Percentiles rank a stretch among this genome's conserved stretches.
Evolutionary conservation across 495 filamentous ascomycete genomes (phyloP).

Genomic region (Xylaria bambusicola): DNA sequence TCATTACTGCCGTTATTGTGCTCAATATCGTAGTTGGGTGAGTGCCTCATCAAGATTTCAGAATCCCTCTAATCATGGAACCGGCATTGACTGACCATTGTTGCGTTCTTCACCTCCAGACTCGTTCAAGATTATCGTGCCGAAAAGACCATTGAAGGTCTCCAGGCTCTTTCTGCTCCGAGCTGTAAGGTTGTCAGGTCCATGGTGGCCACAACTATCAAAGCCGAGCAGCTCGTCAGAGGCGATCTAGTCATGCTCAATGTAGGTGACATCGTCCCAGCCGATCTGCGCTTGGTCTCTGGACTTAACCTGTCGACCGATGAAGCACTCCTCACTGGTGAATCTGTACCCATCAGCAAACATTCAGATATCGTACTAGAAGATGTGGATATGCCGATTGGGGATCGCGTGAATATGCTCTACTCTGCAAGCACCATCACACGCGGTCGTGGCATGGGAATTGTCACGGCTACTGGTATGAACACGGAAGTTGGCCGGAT

Average conservation of each 20-base stretch:
- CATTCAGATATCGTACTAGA: constrained; percentile 38
- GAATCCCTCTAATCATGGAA: not conserved
- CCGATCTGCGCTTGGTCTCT: constrained; percentile 66
- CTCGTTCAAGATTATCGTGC: constrained; percentile 75
- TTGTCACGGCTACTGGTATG: constrained; percentile 74
- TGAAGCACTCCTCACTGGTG: constrained; percentile 75
- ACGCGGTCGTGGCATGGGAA: constrained; percentile 66
- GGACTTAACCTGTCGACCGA: constrained; percentile 73
- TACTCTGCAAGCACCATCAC: constrained; percentile 74
- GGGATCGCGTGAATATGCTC: constrained; percentile 70
- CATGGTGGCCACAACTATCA: constrained; percentile 55
- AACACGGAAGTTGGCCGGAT: constrained; percentile 72
- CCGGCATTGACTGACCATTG: not conserved
- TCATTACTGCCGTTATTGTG: constrained; percentile 71
- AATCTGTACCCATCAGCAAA: constrained; percentile 72
- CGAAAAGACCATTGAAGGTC: constrained; percentile 71
- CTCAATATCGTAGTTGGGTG: constrained; percentile 71
- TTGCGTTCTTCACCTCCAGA: constrained; percentile 24
- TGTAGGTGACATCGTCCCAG: constrained; percentile 71
- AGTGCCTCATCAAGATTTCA: constrained; percentile 15
- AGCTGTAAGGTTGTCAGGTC: constrained; percentile 65
- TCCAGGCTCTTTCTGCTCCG: constrained; percentile 67
- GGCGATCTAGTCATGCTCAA: constrained; percentile 72
- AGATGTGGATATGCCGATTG: constrained; percentile 56
- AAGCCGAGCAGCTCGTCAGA: constrained; percentile 64